Conservation (phyloP, 331 rosid species). For the Quercus phellos region DNA sequence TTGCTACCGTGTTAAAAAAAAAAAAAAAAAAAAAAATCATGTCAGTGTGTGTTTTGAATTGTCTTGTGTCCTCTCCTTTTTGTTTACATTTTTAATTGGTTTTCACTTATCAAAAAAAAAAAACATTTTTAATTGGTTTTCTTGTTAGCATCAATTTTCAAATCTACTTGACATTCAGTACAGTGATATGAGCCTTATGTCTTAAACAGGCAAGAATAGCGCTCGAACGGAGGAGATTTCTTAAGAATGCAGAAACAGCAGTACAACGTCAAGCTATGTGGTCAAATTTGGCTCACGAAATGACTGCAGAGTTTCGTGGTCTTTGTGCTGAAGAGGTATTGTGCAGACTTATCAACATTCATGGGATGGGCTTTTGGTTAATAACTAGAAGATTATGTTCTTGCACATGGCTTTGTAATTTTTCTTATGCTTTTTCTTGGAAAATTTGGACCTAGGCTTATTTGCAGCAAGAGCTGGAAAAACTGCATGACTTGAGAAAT, state of each 20-base stretch:
- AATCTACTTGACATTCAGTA: slow-evolving; percentile 13
- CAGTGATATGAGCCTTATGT: slow-evolving; percentile 23
- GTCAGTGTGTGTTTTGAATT: slow-evolving; percentile 1
- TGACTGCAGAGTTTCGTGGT: slow-evolving; percentile 98
- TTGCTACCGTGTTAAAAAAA: neutral
- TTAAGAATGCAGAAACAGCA: slow-evolving; percentile 90
- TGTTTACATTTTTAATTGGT: slow-evolving; percentile 1
- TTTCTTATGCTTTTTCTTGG: slow-evolving; percentile 9
- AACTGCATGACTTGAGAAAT: slow-evolving; percentile 87
- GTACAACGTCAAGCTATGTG: slow-evolving; percentile 95
- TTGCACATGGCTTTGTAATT: neutral
- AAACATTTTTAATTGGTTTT: neutral
- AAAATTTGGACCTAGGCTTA: slow-evolving; percentile 68
- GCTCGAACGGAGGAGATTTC: slow-evolving; percentile 89
- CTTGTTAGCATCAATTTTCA: neutral
- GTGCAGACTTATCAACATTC: slow-evolving; percentile 18
- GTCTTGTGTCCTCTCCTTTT: slow-evolving; percentile 8
- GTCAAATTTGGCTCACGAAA: slow-evolving; percentile 97
- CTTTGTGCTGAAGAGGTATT: slow-evolving; percentile 98
- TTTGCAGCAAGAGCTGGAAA: slow-evolving; percentile 98
- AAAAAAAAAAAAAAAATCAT: neutral
- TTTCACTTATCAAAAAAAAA: too few relatives aligned
- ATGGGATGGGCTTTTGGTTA: neutral
- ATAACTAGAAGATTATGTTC: neutral
- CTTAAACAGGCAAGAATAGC: slow-evolving; percentile 87